phyloP scores from a whole-genome alignment of 768 basidiomycete genomes.

The Boletales sp. region DNA sequence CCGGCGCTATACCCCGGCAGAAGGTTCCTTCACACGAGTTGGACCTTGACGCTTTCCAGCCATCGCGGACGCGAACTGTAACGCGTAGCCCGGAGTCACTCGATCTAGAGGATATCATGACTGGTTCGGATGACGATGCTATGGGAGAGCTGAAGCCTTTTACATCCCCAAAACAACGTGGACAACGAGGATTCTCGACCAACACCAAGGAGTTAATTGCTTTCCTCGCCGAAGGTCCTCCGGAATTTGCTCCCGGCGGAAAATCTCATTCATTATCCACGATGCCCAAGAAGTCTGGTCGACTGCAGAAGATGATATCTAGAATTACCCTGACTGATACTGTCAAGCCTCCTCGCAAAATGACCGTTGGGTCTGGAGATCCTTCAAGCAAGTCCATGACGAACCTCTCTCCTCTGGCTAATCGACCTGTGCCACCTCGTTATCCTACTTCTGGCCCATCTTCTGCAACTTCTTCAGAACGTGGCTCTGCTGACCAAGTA shows the following conservation, averaged over 20 bases:
- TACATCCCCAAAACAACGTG: constrained; percentile 41
- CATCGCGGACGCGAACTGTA: constrained; percentile 41
- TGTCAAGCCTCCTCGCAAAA: constrained; percentile 31
- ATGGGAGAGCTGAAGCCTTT: constrained; percentile 21
- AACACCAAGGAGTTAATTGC: constrained; percentile 50
- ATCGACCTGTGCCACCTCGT: constrained; percentile 60
- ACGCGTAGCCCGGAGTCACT: constrained; percentile 63
- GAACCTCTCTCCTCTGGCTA: constrained; percentile 49
- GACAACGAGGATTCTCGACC: constrained; percentile 38
- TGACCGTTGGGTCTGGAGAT: constrained; percentile 23
- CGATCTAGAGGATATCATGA: constrained; percentile 75
- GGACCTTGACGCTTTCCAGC: constrained; percentile 23
- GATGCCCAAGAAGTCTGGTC: constrained; percentile 46
- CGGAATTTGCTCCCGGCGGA: constrained; percentile 38
- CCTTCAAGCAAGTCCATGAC: constrained; percentile 32
- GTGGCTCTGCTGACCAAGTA: constrained; percentile 16
- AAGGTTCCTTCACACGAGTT: constrained; percentile 28
- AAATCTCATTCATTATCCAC: constrained; percentile 37
- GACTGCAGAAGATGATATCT: constrained; percentile 82
- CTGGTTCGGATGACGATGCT: constrained; percentile 61
- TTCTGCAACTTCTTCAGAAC: constrained; percentile 41
- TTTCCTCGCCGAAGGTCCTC: constrained; percentile 57
- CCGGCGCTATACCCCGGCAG: constrained; percentile 17
- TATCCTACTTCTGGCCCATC: constrained; percentile 44
- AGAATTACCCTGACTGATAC: constrained; percentile 55